Percentiles rank a stretch among this genome's conserved stretches.
These are phyloP conservation scores for Xylaria sp. DNA, from an alignment of 2,329 filamentous ascomycete genomes.

Conservation along the genomic window DNA sequence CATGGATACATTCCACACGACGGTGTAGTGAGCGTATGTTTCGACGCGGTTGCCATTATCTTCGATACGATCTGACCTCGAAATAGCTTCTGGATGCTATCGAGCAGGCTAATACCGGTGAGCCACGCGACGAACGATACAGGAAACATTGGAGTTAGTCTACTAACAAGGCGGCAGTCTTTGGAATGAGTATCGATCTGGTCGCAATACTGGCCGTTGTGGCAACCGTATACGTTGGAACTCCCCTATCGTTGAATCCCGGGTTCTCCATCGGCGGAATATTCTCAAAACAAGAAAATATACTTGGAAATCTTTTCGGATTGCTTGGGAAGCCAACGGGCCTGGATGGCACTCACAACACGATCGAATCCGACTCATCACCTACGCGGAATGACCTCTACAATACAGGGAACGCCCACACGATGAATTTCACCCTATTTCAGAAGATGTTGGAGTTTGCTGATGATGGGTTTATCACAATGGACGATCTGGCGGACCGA, in stretches of 20 bases:
- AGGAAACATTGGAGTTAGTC: neutral
- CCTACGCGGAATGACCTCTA: conserved; percentile 65
- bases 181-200: conserved; percentile 59
- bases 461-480: conserved; percentile 51
- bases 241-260: conserved; percentile 59
- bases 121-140: neutral
- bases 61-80: conserved; percentile 16
- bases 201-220: conserved; percentile 55
- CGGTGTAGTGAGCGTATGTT: conserved; percentile 41
- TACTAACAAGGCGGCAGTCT: conserved; percentile 44
- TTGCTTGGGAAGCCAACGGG: conserved; percentile 59
- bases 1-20: conserved; percentile 45
- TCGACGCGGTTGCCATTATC: neutral
- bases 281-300: conserved; percentile 51
- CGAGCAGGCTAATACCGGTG: conserved; percentile 48
- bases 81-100: conserved; percentile 44
- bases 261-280: conserved; percentile 64
- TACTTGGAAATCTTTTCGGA: conserved; percentile 56
- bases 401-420: conserved; percentile 59
- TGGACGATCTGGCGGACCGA: conserved; percentile 56
- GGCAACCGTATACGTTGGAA: conserved; percentile 60
- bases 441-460: conserved; percentile 57
- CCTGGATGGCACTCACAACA: conserved; percentile 63
- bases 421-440: conserved; percentile 63
- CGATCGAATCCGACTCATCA: conserved; percentile 64